phyloP scores from a whole-genome alignment of 495 filamentous ascomycete genomes.

The Podospora pseudocomata region DNA sequence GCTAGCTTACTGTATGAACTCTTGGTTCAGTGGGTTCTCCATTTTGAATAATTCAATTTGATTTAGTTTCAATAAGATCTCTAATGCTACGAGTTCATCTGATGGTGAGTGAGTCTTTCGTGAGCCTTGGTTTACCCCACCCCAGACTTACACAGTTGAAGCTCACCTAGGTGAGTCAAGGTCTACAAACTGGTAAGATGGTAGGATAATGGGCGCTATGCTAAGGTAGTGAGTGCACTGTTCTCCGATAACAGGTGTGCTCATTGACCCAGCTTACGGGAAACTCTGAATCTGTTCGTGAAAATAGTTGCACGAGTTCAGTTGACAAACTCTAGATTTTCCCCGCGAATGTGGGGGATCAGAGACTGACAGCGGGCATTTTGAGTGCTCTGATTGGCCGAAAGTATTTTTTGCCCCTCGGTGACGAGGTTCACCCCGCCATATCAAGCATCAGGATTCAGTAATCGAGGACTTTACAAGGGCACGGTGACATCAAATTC shows the following conservation, averaged over 20 bases:
- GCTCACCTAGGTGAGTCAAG: conserved; percentile 7
- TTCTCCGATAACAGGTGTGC: conserved; percentile 8
- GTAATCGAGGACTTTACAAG: neutral
- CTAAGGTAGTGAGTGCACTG: neutral
- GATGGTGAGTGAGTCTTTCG: neutral
- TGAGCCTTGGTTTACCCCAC: neutral
- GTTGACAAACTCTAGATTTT: conserved; percentile 1
- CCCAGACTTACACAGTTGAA: neutral
- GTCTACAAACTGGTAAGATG: neutral
- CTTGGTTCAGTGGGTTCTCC: conserved; percentile 8
- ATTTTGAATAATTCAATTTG: neutral
- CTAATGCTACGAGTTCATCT: neutral
- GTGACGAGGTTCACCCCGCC: conserved; percentile 6
- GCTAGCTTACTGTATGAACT: conserved; percentile 28
- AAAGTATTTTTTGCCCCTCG: neutral
- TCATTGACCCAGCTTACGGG: neutral
- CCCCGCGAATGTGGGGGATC: conserved; percentile 4
- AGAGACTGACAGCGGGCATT: neutral
- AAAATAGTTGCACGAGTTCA: conserved; percentile 4
- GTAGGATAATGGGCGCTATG: neutral
- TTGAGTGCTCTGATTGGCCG: conserved; percentile 13
- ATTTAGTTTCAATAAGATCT: neutral
- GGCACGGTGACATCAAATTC: conserved; percentile 8
- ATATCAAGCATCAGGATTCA: conserved; percentile 9
- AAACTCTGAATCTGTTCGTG: neutral